Base-by-base conservation (phyloP, 495 filamentous ascomycete species). In the Trichoderma parareesei region DNA sequence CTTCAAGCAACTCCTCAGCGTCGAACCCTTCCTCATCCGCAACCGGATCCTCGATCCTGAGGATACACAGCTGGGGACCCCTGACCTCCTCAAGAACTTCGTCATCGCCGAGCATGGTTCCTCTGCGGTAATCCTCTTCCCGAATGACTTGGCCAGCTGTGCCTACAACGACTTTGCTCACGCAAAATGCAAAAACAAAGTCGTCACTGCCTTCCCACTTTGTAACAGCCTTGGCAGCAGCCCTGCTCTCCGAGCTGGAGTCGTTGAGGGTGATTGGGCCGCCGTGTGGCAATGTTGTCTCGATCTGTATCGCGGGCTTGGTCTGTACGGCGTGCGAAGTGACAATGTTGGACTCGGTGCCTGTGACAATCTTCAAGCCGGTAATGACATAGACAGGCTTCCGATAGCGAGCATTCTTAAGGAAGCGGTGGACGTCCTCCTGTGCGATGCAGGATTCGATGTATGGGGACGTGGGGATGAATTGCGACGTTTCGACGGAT, bases 141-240 rank as follows among this genome's bases (percentile, higher is more conserved):
- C 14, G 16, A n/a, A 48, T 6, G 44, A 48, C 44, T 2, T 48
- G 44, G 44, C 44, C 44, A 4, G 44, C 13, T n/a, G 16, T 48
- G 14, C 44, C 44, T n/a, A 48, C 44, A 18, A 48, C 5, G n/a
- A 48, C 44, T 48, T 48, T 48, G 18, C 44, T 48, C 13, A 48
- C 44, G 13, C 44, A n/a, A n/a, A 48, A 48, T n/a, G 44, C 44
- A 48, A 48, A 48, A 13, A 48, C 44, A 48, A 48, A 48, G 44
- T 18, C 18, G 14, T 48, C 44, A 48, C 44, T 48, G 10, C 44
- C n/a, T n/a, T n/a, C 44, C 44, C 44, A 48, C 10, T 16, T n/a
- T n/a, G 44, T 48, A 18, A 48, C 7, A n/a, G 44, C n/a, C 44
- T 48, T 48, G 44, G 44, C 18, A n/a, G 44, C 10, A 18, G 13